Evolutionary conservation across 441 rosid species (phyloP), one percentile per base, ranked within the genome.

Genomic region (Erodium texanum): DNA sequence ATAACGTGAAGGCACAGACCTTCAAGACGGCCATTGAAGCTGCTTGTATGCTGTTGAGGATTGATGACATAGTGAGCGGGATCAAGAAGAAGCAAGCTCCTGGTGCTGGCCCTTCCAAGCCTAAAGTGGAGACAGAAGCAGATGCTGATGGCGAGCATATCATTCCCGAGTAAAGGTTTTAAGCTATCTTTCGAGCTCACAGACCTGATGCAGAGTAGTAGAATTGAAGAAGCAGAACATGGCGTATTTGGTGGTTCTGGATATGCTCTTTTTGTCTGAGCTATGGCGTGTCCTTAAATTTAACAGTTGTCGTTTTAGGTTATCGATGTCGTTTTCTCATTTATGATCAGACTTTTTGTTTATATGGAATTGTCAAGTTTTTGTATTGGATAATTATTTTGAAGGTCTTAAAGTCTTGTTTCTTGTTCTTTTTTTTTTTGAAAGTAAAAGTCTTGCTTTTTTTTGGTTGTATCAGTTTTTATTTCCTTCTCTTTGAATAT

Each of bases 61-160:
- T 90, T 27, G 96, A 93, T 50, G 97, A 93, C 84, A 93, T 90
- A 69, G 97, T 93, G 18, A 93, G 98, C 69, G 98, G 98, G 63
- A 89, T 90, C 71, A 90, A 93, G 92, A 93, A 90, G 87, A 83
- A 85, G 81, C 87, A 84, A 75, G 88, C 90, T 67, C 86, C 98
- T 9, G 97, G 93, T 65, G 73, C 92, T 56, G 88, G 85, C 43
- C 85, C 87, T n/a, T 74, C 85, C n/a, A 86, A 90, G 76, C 94
- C 98, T 0, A 80, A 83, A 67, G 75, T 90, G 24, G 98, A 90
- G 82, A 88, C 97, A 0, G 97, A 88, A 81, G 96, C 84, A 48
- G 97, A 93, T 81, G 97, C 96, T 0, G 96, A 93, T 20, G 74
- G 84, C 12, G 98, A 93, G 78, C 96, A 93, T 80, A 86, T 88